Conservation (phyloP, 179 eudicot genomes). For the Amaranthus tricolor region DNA sequence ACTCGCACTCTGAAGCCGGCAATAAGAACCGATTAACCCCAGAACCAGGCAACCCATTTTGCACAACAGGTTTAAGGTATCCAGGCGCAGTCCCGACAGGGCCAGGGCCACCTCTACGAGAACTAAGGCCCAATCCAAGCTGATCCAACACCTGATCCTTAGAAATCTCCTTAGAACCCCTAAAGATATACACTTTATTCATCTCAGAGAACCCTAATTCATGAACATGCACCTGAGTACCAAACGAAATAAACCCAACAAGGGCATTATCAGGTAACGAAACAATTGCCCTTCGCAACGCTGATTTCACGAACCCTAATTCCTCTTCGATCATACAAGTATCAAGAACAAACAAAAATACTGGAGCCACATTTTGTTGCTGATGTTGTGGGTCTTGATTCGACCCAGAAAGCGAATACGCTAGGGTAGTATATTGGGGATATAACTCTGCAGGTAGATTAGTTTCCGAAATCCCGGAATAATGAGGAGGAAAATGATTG, state of each 20-base stretch:
- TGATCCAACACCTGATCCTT: conserved; percentile 96
- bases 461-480: conserved; percentile 54
- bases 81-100: conserved; percentile 32
- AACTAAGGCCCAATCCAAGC: conserved; percentile 56
- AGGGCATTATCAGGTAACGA: conserved; percentile 66
- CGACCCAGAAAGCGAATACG: conserved; percentile 35
- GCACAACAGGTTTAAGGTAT: conserved; percentile 33
- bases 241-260: conserved; percentile 81
- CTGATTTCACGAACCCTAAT: conserved; percentile 71
- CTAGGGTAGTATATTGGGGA: conserved; percentile 64
- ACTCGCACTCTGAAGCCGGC: conserved; percentile 94
- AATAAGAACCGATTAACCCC: conserved; percentile 71
- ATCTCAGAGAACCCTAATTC: conserved; percentile 80
- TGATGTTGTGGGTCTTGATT: background rate
- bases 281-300: conserved; percentile 61
- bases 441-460: conserved; percentile 93
- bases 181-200: conserved; percentile 82
- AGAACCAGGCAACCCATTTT: conserved; percentile 34
- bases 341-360: conserved; percentile 66
- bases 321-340: conserved; percentile 96
- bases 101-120: conserved; percentile 6
- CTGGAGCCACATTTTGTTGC: conserved; percentile 21
- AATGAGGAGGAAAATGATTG: conserved; percentile 81
- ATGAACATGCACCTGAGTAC: conserved; percentile 95
- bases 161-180: conserved; percentile 68